A percentile compares a stretch with the other conserved stretches of the same genome.
Conservation (phyloP, 1,284 basidiomycete species). For the Apiotrichum siamense region DNA sequence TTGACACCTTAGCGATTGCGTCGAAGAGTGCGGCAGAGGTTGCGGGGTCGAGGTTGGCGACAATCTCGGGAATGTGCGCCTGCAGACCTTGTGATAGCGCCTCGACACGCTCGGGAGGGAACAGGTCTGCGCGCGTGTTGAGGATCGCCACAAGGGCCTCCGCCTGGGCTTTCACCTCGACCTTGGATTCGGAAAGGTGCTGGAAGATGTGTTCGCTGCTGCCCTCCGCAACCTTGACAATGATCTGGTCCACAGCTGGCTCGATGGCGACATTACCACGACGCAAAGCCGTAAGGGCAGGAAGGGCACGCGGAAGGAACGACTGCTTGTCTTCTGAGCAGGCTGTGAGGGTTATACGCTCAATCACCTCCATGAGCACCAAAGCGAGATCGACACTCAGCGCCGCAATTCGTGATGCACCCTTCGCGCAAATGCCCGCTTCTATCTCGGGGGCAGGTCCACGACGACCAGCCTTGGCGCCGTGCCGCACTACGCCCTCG, state of each 20-base stretch:
- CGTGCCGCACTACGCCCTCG: constrained; percentile 36
- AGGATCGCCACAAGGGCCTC: constrained; percentile 21
- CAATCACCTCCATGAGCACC: constrained; percentile 58
- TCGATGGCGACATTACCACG: not conserved
- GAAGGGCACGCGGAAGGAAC: constrained; percentile 16
- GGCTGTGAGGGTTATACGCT: constrained; percentile 61
- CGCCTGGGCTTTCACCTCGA: not conserved
- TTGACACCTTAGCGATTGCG: constrained; percentile 5
- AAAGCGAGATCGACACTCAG: constrained; percentile 59
- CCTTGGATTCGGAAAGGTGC: not conserved
- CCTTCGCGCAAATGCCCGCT: constrained; percentile 28
- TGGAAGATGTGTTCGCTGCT: constrained; percentile 16
- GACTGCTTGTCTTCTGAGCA: constrained; percentile 13
- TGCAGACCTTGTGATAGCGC: constrained; percentile 17
- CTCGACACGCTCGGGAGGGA: constrained; percentile 13
- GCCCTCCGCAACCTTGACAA: constrained; percentile 15
- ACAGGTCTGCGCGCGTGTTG: constrained; percentile 10
- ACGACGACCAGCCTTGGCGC: constrained; percentile 29
- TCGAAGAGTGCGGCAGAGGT: constrained; percentile 16
- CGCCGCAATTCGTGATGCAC: constrained; percentile 16
- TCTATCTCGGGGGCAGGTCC: constrained; percentile 28
- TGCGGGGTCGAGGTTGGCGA: constrained; percentile 11
- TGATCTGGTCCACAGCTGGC: constrained; percentile 5
- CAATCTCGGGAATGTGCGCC: constrained; percentile 16
- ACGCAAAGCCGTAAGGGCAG: constrained; percentile 9